These are phyloP conservation scores for Cymbidium sinense DNA, from an alignment of 106 monocot genomes.

Conservation along the genomic window DNA sequence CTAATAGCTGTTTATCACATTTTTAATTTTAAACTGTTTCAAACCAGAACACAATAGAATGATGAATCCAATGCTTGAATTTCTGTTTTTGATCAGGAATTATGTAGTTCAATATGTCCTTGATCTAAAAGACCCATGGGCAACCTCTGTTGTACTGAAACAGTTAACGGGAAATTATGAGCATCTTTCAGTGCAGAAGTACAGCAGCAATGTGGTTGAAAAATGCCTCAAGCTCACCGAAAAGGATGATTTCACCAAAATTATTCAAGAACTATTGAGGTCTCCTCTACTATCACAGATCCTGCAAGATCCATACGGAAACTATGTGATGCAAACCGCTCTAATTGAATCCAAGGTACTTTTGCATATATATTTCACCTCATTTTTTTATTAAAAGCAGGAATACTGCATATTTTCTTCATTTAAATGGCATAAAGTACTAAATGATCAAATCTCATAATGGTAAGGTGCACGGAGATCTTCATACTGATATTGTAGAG, in stretches of 20 bases:
- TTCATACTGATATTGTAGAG: conserved; percentile 25
- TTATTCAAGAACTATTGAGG: conserved; percentile 26
- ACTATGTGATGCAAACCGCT: conserved; percentile 47
- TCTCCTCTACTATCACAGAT: conserved; percentile 15
- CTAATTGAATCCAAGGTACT: conserved; percentile 27
- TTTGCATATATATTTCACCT: not conserved
- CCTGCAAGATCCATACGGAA: conserved; percentile 37
- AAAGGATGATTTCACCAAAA: conserved; percentile 13
- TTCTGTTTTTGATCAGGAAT: conserved; percentile 30
- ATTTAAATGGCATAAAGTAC: not conserved
- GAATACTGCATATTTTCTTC: not conserved
- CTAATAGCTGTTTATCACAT: not conserved
- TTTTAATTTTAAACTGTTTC: too few relatives aligned
- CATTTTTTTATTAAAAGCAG: not conserved
- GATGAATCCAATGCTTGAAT: not conserved
- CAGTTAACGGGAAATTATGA: conserved; percentile 28
- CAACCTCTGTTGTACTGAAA: conserved; percentile 10
- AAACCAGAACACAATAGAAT: too few relatives aligned
- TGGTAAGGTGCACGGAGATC: conserved; percentile 14
- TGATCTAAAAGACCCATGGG: conserved; percentile 12
- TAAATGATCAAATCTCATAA: not conserved
- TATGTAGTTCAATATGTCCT: conserved; percentile 42
- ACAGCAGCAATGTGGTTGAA: conserved; percentile 51
- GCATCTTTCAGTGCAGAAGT: conserved; percentile 26
- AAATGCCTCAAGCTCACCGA: conserved; percentile 23